Evolutionary conservation across 129 eudicot genomes (phyloP).

Genomic region (Gnaphalium uliginosum): DNA sequence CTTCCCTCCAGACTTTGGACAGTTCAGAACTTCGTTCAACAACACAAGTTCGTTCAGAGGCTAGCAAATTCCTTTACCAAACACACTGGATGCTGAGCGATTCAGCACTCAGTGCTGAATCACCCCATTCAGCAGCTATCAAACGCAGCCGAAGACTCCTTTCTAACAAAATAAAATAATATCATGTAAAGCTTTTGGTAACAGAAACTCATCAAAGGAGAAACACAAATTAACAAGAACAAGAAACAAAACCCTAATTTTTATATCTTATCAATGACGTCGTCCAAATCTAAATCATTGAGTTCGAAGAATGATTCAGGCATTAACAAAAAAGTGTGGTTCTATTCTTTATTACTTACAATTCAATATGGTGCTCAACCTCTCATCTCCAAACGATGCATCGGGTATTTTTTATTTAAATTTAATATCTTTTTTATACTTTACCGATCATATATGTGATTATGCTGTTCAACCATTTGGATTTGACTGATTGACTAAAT

Average conservation of each 20-base stretch:
- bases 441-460: background rate
- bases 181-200: background rate
- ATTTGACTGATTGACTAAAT: background rate
- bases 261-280: constrained; percentile 47
- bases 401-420: constrained; percentile 42
- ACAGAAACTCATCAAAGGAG: background rate
- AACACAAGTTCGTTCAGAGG: too few species aligned
- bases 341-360: constrained; percentile 77
- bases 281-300: constrained; percentile 37
- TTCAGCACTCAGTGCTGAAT: too few species aligned
- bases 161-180: background rate
- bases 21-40: too few species aligned
- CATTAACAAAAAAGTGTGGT: constrained; percentile 50
- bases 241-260: background rate
- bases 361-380: constrained; percentile 97
- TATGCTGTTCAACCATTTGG: too few species aligned
- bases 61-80: too few species aligned
- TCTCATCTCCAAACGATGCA: constrained; percentile 88
- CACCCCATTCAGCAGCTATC: too few species aligned
- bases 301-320: constrained; percentile 33
- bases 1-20: too few species aligned
- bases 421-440: background rate
- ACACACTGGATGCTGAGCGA: too few species aligned
- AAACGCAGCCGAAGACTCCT: background rate
- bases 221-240: too few species aligned